Percentiles rank a stretch among this genome's conserved stretches.
Conservation (phyloP, 306 rosid genomes). For the Vigna radiata region DNA sequence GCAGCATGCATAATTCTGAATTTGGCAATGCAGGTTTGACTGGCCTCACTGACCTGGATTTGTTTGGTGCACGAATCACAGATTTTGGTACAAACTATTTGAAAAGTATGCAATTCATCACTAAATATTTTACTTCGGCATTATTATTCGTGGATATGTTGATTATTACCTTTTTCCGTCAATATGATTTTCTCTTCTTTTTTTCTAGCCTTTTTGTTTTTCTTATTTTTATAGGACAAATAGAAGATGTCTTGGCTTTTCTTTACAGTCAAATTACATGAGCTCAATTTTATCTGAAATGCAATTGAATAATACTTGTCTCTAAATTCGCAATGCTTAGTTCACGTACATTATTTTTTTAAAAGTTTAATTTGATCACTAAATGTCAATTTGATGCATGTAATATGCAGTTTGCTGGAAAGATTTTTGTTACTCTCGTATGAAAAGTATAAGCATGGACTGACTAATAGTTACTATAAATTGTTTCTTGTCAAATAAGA, state of each 20-base stretch:
- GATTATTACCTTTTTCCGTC: conserved; percentile 12
- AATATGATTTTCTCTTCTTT: conserved; percentile 15
- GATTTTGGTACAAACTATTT: conserved; percentile 82
- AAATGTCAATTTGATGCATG: conserved; percentile 17
- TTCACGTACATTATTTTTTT: conserved; percentile 7
- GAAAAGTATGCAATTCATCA: conserved; percentile 63
- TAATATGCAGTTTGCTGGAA: not conserved
- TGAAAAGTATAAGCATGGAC: conserved; percentile 25
- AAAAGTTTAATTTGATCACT: not conserved
- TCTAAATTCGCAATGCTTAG: conserved; percentile 20
- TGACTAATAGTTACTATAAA: conserved; percentile 3
- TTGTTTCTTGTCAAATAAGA: conserved; percentile 21
- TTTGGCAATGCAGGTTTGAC: conserved; percentile 73
- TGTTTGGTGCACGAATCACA: conserved; percentile 90
- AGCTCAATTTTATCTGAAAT: conserved; percentile 36
- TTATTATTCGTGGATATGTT: conserved; percentile 18
- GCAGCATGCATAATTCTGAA: conserved; percentile 37
- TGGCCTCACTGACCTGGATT: conserved; percentile 86
- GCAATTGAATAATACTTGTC: conserved; percentile 1
- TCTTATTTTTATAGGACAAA: not conserved
- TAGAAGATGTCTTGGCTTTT: conserved; percentile 8
- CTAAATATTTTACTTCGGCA: not conserved
- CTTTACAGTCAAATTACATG: conserved; percentile 28
- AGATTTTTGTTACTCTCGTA: conserved; percentile 29
- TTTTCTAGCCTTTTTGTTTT: conserved; percentile 11